A percentile compares a stretch with the other conserved stretches of the same genome.
phyloP scores from a whole-genome alignment of 306 rosid species.

The Boehmeria nivea region DNA sequence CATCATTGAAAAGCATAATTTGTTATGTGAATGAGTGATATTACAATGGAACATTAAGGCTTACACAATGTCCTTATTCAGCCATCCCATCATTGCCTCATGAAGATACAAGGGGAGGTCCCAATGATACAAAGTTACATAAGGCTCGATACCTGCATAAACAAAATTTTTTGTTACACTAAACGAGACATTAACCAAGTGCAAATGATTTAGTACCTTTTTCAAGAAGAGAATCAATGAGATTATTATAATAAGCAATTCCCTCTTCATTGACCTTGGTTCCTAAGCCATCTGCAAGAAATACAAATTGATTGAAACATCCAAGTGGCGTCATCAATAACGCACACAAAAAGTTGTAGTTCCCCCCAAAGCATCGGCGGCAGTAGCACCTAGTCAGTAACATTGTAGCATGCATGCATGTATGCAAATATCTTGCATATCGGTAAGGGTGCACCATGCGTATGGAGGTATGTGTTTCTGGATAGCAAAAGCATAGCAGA shows the following conservation, averaged over 20 bases:
- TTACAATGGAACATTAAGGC: constrained; percentile 25
- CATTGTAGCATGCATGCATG: no score
- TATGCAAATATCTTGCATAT: no score
- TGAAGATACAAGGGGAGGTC: constrained; percentile 94
- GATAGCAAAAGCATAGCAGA: no score
- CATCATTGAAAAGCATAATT: no score
- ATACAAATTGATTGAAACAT: neutral
- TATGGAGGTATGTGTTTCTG: no score
- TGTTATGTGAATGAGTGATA: no score
- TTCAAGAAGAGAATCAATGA: constrained; percentile 80
- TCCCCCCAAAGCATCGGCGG: no score
- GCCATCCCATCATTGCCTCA: constrained; percentile 83
- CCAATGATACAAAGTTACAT: constrained; percentile 86
- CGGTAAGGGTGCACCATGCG: no score
- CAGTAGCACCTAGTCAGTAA: no score
- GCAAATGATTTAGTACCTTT: constrained; percentile 43
- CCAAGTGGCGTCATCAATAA: neutral
- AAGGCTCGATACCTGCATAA: constrained; percentile 77
- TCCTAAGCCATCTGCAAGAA: constrained; percentile 83
- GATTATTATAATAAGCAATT: constrained; percentile 60
- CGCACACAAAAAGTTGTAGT: neutral
- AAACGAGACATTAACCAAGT: constrained; percentile 13
- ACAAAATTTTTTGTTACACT: neutral
- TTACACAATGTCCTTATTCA: constrained; percentile 69
- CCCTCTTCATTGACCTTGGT: constrained; percentile 78